Base-by-base conservation (phyloP, 176 grass and related monocot genomes). In the Ampelocalamus luodianensis region DNA sequence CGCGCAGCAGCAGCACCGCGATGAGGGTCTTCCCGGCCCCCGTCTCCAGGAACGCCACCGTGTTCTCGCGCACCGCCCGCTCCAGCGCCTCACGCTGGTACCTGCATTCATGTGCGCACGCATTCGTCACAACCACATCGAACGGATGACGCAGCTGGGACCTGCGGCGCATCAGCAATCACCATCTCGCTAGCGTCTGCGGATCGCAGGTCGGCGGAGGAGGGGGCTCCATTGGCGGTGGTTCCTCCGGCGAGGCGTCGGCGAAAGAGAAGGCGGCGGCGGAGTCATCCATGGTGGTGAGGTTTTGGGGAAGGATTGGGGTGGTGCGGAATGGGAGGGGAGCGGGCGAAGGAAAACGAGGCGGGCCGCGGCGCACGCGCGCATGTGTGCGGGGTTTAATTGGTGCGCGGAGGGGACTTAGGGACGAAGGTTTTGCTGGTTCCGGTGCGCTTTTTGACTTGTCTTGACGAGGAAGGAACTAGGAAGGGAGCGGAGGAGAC, bases 41-140 rank as follows among this genome's bases (percentile, higher is more conserved):
- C 10, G 94, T 97, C 44, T 90, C 94, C 59, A 94, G 87, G 87
- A 88, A 97, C 23, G 60, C 92, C 15, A 97, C 36, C 58, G 92
- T 94, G 85, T 97, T 97, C 79, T 85, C 82, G 37, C 39, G 54
- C 82, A 86, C 7, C 78, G 90, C 94, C 76, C 77, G 87, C 94
- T 97, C 94, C 76, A 94, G 75, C 86, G 94, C 94, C 89, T 97
- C 94, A 20, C 90, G 72, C 82, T 97, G 94, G 87, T 97, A 97
- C 88, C 91, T 93, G 82, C 67, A 39, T 8, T 18, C 51, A 60
- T 6, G 45, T 61, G 50, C 36, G 8, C 54, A 29, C 29, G 63
- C 18, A 20, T 50, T 53, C 43, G 26, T 51, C 5, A 45, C 60
- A 43, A 51, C 48, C 5, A 11, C 48, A 44, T 37, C 20, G 58